These are phyloP conservation scores for Aspergillus sp. DNA, from an alignment of 2,329 filamentous ascomycete genomes.

Conservation along the genomic window DNA sequence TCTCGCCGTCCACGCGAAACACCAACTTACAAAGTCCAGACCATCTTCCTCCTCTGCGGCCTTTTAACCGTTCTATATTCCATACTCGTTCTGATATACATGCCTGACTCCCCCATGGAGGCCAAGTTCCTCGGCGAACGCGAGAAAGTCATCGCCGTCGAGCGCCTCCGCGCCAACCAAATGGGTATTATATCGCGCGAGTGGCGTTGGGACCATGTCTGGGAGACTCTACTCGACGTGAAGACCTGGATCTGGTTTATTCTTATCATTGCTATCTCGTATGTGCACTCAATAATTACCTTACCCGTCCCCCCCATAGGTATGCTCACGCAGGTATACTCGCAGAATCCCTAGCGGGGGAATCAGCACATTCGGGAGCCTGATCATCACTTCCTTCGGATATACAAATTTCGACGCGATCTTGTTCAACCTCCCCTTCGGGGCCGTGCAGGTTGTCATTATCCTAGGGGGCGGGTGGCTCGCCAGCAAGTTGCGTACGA, in stretches of 20 bases:
- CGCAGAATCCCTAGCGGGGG: slow-evolving; percentile 39
- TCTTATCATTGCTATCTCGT: slow-evolving; percentile 24
- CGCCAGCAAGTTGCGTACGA: slow-evolving; percentile 43
- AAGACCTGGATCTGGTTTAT: slow-evolving; percentile 41
- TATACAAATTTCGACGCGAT: slow-evolving; percentile 42
- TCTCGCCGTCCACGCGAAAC: not conserved
- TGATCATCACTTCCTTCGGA: slow-evolving; percentile 45
- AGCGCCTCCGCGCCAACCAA: slow-evolving; percentile 55
- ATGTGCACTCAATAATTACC: not conserved
- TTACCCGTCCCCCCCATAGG: not conserved
- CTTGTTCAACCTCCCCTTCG: slow-evolving; percentile 44
- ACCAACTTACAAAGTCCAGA: slow-evolving; percentile 12
- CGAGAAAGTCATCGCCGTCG: slow-evolving; percentile 56
- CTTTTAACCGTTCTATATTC: slow-evolving; percentile 51
- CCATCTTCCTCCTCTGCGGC: slow-evolving; percentile 58
- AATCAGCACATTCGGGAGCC: slow-evolving; percentile 39
- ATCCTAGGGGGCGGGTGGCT: slow-evolving; percentile 41
- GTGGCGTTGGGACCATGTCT: slow-evolving; percentile 53
- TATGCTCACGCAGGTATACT: not conserved
- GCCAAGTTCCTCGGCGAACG: slow-evolving; percentile 50
- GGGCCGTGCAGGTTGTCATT: slow-evolving; percentile 36
- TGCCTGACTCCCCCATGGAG: slow-evolving; percentile 53
- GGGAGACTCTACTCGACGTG: slow-evolving; percentile 30
- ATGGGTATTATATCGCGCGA: slow-evolving; percentile 55
- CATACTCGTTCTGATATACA: slow-evolving; percentile 46